These are phyloP conservation scores for Bacidia rubella DNA, from an alignment of 495 filamentous ascomycete genomes.

Conservation along the genomic window DNA sequence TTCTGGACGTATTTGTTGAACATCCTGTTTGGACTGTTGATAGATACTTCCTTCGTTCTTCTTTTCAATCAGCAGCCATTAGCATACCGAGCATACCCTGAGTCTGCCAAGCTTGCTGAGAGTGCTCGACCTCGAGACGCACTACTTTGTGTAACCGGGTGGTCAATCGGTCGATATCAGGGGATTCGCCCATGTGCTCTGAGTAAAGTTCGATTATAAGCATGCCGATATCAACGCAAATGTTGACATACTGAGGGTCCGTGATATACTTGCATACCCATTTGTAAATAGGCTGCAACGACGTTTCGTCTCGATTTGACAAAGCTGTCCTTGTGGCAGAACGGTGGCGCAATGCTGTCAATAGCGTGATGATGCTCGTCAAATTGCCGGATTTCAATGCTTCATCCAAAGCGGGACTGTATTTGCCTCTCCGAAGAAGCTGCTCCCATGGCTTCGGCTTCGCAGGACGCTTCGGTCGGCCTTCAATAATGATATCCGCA, in stretches of 20 bases:
- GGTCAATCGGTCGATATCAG: conserved; percentile 55
- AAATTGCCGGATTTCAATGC: conserved; percentile 53
- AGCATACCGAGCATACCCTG: conserved; percentile 78
- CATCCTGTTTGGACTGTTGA: too few species aligned
- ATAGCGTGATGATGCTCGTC: conserved; percentile 52
- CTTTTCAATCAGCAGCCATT: conserved; percentile 5
- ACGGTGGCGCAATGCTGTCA: conserved; percentile 75
- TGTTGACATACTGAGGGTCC: conserved; percentile 60
- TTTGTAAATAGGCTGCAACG: conserved; percentile 64
- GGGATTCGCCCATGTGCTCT: conserved; percentile 59
- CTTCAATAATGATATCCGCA: conserved; percentile 75
- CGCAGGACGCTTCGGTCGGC: conserved; percentile 41
- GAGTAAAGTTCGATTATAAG: conserved; percentile 78
- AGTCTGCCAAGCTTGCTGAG: conserved; percentile 63
- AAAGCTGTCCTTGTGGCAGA: conserved; percentile 75
- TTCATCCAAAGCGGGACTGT: conserved; percentile 61
- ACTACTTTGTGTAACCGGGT: conserved; percentile 52
- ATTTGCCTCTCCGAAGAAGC: conserved; percentile 64
- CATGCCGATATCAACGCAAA: conserved; percentile 68
- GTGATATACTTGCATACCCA: conserved; percentile 71
- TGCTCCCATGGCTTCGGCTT: conserved; percentile 66
- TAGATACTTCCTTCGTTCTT: neutral
- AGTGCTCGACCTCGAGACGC: conserved; percentile 61
- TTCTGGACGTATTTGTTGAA: too few species aligned
- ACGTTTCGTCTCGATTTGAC: conserved; percentile 65